Evolutionary conservation across 345 rosid species (phyloP).

Genomic region (Mangifera indica): DNA sequence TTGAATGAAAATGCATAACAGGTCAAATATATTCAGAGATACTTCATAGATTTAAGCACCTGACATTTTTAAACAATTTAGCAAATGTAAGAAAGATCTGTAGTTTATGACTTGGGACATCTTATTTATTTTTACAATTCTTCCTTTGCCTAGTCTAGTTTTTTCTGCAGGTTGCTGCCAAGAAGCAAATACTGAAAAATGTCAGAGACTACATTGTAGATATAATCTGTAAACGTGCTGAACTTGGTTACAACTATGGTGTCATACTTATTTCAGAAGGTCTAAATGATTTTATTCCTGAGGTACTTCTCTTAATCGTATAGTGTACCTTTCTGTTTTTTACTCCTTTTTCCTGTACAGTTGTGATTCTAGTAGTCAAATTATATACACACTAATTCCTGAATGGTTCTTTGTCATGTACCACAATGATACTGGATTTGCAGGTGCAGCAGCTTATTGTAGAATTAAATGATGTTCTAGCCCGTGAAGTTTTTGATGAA

Average conservation of each 20-base stretch:
- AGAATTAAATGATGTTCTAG: conserved; percentile 87
- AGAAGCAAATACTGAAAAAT: no score
- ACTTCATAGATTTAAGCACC: no score
- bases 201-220: no score
- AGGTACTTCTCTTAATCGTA: conserved; percentile 44
- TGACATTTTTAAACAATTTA: no score
- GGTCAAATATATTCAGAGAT: no score
- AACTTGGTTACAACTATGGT: conserved; percentile 40
- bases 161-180: no score
- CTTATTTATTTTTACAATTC: no score
- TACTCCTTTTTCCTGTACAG: neutral
- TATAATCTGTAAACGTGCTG: no score
- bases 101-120: no score
- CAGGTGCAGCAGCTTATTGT: conserved; percentile 93
- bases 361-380: neutral
- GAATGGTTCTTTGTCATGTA: neutral
- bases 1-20: no score
- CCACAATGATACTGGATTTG: conserved; percentile 14
- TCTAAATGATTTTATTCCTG: conserved; percentile 95
- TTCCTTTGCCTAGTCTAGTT: no score
- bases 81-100: no score
- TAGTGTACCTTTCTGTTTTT: neutral
- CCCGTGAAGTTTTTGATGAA: conserved; percentile 72
- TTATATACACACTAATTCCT: neutral
- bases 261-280: conserved; percentile 97